phyloP scores from a whole-genome alignment of 1,139 yeast species.

The Pneumocystis murina region DNA sequence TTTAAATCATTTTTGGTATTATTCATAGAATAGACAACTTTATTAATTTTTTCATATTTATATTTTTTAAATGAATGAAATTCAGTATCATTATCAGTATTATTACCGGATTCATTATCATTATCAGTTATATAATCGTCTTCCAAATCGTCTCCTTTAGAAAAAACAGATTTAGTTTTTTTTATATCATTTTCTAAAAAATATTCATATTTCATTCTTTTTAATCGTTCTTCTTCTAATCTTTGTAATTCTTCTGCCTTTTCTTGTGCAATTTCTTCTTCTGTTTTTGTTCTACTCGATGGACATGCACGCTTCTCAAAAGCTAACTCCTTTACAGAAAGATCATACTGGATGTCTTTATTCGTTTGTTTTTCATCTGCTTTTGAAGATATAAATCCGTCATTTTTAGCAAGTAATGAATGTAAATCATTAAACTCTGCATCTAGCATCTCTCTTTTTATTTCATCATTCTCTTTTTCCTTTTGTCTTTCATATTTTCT shows the following conservation, averaged over 20 bases:
- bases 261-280: conserved; percentile 52
- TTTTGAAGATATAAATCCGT: neutral
- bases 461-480: conserved; percentile 55
- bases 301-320: conserved; percentile 85
- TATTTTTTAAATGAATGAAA: neutral
- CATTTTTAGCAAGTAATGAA: conserved; percentile 16
- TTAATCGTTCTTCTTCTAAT: conserved; percentile 59
- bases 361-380: conserved; percentile 19
- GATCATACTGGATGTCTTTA: conserved; percentile 53
- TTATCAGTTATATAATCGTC: conserved; percentile 16
- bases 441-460: conserved; percentile 62
- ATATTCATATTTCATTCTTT: conserved; percentile 72
- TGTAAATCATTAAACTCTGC: conserved; percentile 51
- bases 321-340: conserved; percentile 59
- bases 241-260: conserved; percentile 56
- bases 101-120: conserved; percentile 18
- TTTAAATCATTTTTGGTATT: neutral
- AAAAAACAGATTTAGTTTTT: conserved; percentile 11
- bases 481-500: conserved; percentile 79
- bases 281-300: conserved; percentile 90
- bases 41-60: neutral
- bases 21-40: neutral
- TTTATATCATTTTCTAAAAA: conserved; percentile 49
- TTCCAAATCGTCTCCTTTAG: conserved; percentile 17
- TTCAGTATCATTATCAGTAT: neutral